Evolutionary conservation across 768 basidiomycete species (phyloP), one percentile per base, ranked within the genome.

Genomic region (Holtermanniella nyarrowii): DNA sequence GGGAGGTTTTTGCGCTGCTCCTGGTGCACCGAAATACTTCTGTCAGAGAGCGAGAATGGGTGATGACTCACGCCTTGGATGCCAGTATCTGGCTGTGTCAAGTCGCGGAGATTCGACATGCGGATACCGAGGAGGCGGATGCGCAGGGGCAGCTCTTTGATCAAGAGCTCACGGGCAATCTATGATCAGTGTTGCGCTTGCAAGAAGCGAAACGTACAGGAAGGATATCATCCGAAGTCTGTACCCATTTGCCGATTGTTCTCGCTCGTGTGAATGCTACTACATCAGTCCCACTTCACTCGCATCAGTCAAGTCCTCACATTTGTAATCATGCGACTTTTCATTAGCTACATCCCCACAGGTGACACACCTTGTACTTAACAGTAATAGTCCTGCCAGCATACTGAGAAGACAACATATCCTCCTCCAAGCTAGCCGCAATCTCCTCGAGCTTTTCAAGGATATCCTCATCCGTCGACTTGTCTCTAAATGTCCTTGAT

Each of bases 71-170:
- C 89, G 50, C 81, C 77, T 67, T 85, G 84, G 55, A 95, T 88
- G 0, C 86, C 84, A 16, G 60, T 61, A 20, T 74, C 73, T 13
- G 72, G 68, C 4, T 76, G 76, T 52, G 78, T 77, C 25, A 91
- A 71, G 72, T 99, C 93, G 63, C 86, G 86, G 59, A 99, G 73
- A 56, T 87, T 91, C 3, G 87, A 90, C 10, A 93, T 77, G 42
- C 91, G 77, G 23, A 99, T 73, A 4, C 93, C 93, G 57, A 99
- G 84, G 20, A 99, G 75, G 26, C 93, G 79, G 21, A 97, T 73
- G 25, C 78, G 80, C 24, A 91, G 68, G 0, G 88, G 88, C 27
- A 86, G 72, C 69, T 91, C 89, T 5, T 83, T 78, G 51, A 83
- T 76, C 13, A 99, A 75, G 12, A 96, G 76, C 49, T 87, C 85